Evolutionary conservation across 495 filamentous ascomycete species (phyloP), one percentile per base, ranked within the genome.

Genomic region (Aspergillus diversus): DNA sequence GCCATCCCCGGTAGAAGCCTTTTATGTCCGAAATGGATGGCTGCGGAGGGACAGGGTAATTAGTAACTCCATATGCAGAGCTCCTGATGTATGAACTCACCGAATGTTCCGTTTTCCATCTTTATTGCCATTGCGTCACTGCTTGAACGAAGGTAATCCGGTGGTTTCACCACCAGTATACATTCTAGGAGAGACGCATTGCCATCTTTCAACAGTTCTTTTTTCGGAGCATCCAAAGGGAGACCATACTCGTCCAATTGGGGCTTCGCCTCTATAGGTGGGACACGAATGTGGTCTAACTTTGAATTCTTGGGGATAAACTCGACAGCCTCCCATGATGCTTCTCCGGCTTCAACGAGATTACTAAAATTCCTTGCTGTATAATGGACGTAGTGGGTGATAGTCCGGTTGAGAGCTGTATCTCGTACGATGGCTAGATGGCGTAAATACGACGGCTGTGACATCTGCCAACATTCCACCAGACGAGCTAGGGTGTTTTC

Each of bases 361-460:
- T 81, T 79, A 31, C 82, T 69, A 63, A 87, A 90, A 63, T 85
- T 83, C 5, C 66, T 71, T 34, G 76, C 79, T 2, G 85, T 80
- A 53, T 87, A 87, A 58, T 89, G 85, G 16, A 85, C 68, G 67
- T 86, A 90, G 57, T 86, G 82, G 6, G 81, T 77, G 16, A 76
- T 75, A 31, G 83, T 86, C 4, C 75, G 75, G 12, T 73, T 75
- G 17, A 88, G 76, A 11, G 74, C 76, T 16, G 82, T 85, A 64
- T 91, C 89, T 62, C 86, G 75, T 46, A 91, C 77, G 17, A 91
- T 78, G 31, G 84, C 80, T n/a, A 88, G 71, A 67, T 89, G 85
- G 32, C 82, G 82, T 48, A 91, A 77, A 66, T 89, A 80, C 16
- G 78, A 73, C 16, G 89, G 89, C 61, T 91, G 89, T 3, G 85